These are phyloP conservation scores for Cercophora newfieldiana DNA, from an alignment of 495 filamentous ascomycete species.

Conservation along the genomic window DNA sequence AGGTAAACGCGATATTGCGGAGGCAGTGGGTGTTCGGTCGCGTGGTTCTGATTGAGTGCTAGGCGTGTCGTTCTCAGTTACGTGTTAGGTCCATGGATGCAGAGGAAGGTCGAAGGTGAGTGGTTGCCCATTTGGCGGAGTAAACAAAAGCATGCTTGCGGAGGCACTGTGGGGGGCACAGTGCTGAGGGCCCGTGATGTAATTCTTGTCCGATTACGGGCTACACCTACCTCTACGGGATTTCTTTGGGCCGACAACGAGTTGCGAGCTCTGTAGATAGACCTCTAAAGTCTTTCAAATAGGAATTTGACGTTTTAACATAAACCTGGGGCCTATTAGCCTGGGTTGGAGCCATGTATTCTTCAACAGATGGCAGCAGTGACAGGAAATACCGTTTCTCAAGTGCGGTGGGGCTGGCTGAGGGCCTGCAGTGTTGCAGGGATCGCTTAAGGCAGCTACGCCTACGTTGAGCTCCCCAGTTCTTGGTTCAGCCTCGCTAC, in stretches of 20 bases:
- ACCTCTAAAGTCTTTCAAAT: no score
- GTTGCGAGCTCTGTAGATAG: no score
- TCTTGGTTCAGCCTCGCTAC: conserved; percentile 11
- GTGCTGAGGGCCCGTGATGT: no score
- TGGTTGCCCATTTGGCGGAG: conserved; percentile 32
- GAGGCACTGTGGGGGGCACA: no score
- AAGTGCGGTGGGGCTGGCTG: neutral
- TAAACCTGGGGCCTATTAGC: no score
- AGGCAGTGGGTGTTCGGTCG: neutral
- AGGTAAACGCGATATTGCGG: conserved; percentile 4
- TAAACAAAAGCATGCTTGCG: conserved; percentile 37
- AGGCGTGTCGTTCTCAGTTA: neutral
- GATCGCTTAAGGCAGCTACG: neutral
- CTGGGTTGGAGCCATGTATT: no score
- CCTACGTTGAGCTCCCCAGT: conserved; percentile 27
- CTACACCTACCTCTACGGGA: no score
- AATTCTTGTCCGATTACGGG: no score
- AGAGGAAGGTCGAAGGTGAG: conserved; percentile 25
- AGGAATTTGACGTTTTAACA: no score
- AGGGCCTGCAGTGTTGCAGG: neutral
- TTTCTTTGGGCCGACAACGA: no score
- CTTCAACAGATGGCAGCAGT: no score
- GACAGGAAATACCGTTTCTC: no score
- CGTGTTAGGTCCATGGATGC: conserved; percentile 10
- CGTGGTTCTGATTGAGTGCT: neutral